Conservation (phyloP, 768 basidiomycete species). For the Auricularia heimuer region DNA sequence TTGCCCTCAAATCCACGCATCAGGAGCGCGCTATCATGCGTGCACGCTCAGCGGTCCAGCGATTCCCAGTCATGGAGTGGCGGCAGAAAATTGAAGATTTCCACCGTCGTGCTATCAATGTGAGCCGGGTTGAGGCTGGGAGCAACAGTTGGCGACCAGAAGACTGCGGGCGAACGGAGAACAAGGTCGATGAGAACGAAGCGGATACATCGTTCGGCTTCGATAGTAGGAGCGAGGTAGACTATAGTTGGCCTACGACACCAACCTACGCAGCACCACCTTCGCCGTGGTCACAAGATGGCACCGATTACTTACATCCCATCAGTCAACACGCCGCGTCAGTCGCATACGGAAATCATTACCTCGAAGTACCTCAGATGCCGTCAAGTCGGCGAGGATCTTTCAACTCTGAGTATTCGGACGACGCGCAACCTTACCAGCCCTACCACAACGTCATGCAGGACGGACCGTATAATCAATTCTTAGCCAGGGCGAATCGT, state of each 20-base stretch:
- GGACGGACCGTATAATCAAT: constrained; percentile 46
- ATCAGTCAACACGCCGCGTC: neutral
- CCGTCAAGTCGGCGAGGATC: constrained; percentile 21
- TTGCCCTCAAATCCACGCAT: constrained; percentile 82
- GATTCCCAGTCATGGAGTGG: constrained; percentile 98
- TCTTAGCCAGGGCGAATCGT: constrained; percentile 77
- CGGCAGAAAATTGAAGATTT: constrained; percentile 93
- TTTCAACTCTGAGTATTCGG: constrained; percentile 38
- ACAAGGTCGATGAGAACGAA: neutral
- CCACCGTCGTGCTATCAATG: constrained; percentile 72
- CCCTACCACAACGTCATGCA: neutral
- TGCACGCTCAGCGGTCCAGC: constrained; percentile 87
- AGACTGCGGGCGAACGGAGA: constrained; percentile 7
- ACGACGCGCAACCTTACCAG: constrained; percentile 50
- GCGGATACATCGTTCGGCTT: neutral
- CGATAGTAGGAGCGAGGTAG: neutral
- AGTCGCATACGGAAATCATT: neutral
- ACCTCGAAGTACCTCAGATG: constrained; percentile 3
- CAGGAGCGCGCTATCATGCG: constrained; percentile 89
- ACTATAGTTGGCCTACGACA: neutral
- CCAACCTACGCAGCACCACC: constrained; percentile 1
- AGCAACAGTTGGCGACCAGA: constrained; percentile 59
- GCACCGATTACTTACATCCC: neutral
- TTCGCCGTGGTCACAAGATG: neutral
- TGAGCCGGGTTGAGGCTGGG: constrained; percentile 61